A percentile compares a stretch with the other conserved stretches of the same genome.
phyloP scores from a whole-genome alignment of 129 eudicot species.

The Artemisia annua region DNA sequence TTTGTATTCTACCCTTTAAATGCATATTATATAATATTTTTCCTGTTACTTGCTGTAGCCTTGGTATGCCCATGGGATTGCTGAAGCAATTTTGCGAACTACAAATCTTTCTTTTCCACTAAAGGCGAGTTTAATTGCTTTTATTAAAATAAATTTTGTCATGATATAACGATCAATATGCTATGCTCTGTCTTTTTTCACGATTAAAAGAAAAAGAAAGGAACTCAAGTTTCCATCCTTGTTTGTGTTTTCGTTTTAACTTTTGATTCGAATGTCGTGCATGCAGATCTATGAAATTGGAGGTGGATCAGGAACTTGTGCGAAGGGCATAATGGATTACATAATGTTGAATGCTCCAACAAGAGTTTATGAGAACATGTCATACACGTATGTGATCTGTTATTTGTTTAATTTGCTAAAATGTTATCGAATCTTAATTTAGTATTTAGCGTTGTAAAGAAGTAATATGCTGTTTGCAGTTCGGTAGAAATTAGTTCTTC shows the following conservation, averaged over 20 bases:
- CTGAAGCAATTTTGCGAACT: conserved; percentile 94
- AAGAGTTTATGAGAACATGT: conserved; percentile 82
- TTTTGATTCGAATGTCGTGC: conserved; percentile 24
- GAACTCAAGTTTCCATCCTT: not conserved
- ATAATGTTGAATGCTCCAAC: conserved; percentile 94
- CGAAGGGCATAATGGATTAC: conserved; percentile 98
- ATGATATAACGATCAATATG: not conserved
- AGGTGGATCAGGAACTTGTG: conserved; percentile 99
- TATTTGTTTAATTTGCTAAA: conserved; percentile 14
- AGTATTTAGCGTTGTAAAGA: conserved; percentile 9
- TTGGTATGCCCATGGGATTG: conserved; percentile 99
- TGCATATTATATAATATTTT: conserved; percentile 4
- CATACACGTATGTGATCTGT: conserved; percentile 67
- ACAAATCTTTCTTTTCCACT: conserved; percentile 88
- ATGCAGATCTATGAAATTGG: conserved; percentile 95
- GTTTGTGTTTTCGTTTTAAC: conserved; percentile 24
- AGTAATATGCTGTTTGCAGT: conserved; percentile 45
- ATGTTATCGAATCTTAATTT: conserved; percentile 6
- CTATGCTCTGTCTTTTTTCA: too few species aligned
- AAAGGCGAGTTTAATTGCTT: conserved; percentile 53
- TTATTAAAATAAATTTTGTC: not conserved
- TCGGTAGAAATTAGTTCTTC: conserved; percentile 95
- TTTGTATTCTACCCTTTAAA: not conserved
- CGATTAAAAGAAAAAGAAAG: conserved; percentile 7
- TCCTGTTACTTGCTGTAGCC: conserved; percentile 52